These are phyloP conservation scores for Ophiostoma quercus DNA, from an alignment of 2,329 filamentous ascomycete genomes.

Conservation along the genomic window DNA sequence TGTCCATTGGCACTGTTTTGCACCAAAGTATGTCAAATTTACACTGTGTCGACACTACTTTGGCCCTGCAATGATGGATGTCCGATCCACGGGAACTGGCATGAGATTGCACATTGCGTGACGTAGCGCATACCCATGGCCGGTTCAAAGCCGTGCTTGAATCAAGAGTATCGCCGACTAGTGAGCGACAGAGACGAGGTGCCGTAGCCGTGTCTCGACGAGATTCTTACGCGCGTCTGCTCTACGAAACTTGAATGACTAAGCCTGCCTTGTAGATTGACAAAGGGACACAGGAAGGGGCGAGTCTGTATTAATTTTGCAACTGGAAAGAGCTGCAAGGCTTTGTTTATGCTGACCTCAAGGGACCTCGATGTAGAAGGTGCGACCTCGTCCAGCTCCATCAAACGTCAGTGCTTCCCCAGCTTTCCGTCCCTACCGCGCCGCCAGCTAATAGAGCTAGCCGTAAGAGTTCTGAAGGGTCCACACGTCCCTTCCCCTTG, in stretches of 20 bases:
- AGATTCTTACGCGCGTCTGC: conserved; percentile 7
- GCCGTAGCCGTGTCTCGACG: neutral
- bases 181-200: neutral
- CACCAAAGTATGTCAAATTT: neutral
- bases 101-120: neutral
- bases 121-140: neutral
- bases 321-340: neutral
- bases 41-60: neutral
- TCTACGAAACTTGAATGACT: neutral
- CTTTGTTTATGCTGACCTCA: too few relatives aligned
- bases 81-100: neutral
- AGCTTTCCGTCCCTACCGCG: neutral
- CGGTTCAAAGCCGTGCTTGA: neutral
- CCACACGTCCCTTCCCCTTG: neutral
- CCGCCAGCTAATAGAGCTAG: neutral
- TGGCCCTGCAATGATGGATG: neutral
- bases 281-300: neutral
- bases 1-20: neutral
- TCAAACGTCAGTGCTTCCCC: conserved; percentile 1
- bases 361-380: neutral
- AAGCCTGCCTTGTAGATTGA: neutral
- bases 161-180: neutral
- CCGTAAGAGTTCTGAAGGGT: neutral
- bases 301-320: neutral
- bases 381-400: neutral